Evolutionary conservation across 306 rosid genomes (phyloP).

Genomic region (Herpetospermum pedunculosum): DNA sequence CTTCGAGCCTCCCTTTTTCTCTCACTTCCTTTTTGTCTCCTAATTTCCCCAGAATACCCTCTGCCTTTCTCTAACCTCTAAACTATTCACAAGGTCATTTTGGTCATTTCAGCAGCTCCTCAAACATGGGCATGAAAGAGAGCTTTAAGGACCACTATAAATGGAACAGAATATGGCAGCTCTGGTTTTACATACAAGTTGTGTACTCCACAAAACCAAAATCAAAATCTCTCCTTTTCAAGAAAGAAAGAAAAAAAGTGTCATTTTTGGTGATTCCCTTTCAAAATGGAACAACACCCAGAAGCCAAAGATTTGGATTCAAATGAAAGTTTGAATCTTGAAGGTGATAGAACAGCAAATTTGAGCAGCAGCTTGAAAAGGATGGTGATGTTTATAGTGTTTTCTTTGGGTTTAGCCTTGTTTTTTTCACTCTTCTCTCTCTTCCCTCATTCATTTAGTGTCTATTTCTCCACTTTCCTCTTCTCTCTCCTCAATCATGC

Average conservation of each 20-base stretch:
- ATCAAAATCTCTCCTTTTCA: background rate
- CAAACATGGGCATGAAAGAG: background rate
- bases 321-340: background rate
- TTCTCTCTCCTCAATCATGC: constrained; percentile 38
- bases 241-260: background rate
- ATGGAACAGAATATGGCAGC: background rate
- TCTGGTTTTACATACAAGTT: background rate
- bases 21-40: background rate
- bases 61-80: background rate
- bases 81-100: background rate
- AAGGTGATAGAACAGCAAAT: background rate
- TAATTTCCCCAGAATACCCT: background rate
- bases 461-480: constrained; percentile 38
- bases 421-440: constrained; percentile 22
- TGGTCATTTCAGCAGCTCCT: background rate
- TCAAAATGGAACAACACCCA: background rate
- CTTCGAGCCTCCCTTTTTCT: background rate
- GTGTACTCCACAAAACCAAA: background rate
- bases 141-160: background rate
- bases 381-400: background rate
- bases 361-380: background rate
- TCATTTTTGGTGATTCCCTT: background rate
- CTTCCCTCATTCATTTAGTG: constrained; percentile 35
- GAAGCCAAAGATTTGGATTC: background rate
- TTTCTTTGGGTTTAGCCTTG: background rate